Percentiles rank a stretch among this genome's conserved stretches.
Conservation (phyloP, 768 basidiomycete species). For the Tulasnella sp. region DNA sequence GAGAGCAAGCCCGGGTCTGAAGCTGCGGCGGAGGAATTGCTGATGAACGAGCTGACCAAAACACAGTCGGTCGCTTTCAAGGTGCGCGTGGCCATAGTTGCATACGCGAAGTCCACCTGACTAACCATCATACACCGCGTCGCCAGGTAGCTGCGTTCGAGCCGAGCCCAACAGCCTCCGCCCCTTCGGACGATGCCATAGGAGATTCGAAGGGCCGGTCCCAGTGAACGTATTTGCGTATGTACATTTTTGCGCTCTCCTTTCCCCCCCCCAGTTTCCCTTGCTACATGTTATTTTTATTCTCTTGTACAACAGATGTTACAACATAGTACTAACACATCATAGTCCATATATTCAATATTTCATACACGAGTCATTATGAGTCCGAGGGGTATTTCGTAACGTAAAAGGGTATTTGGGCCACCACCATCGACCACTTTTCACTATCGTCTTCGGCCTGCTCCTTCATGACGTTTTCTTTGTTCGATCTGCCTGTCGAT, state of each 20-base stretch:
- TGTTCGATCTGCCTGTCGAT: background rate
- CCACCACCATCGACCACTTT: background rate
- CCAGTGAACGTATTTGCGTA: background rate
- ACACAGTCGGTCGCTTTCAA: background rate
- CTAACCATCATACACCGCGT: background rate
- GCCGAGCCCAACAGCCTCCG: background rate
- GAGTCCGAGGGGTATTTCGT: background rate
- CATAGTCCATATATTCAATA: background rate
- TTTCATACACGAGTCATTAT: background rate
- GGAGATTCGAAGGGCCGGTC: background rate
- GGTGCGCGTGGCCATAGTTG: background rate
- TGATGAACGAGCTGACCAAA: background rate
- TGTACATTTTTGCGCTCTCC: background rate
- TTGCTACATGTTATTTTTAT: background rate
- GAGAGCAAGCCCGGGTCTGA: background rate
- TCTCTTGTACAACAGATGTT: conserved; percentile 11
- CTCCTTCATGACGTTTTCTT: background rate
- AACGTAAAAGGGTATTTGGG: background rate
- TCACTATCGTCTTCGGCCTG: background rate
- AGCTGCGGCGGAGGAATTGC: background rate
- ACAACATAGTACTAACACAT: background rate
- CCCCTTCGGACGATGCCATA: background rate
- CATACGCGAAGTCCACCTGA: background rate
- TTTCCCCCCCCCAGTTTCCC: background rate
- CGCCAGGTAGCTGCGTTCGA: background rate